Evolutionary conservation across 2,329 filamentous ascomycete genomes (phyloP).

Genomic region (Monilinia vaccinii-corymbosi): DNA sequence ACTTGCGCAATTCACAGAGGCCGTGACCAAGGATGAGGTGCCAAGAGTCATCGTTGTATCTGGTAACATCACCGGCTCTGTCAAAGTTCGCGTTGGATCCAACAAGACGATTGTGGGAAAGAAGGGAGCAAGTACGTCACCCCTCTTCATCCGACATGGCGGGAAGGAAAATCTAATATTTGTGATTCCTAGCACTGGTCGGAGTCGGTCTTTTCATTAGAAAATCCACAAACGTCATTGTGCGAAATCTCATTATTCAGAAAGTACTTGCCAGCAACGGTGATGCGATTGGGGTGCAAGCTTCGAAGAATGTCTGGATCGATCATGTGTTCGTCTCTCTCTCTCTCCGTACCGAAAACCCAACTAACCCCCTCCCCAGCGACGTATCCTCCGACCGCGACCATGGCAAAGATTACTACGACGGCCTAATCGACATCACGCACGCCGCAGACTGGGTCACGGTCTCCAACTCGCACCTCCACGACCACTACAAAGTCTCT

Average conservation of each 20-base stretch:
- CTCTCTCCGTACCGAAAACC: background rate
- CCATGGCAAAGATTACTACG: constrained; percentile 35
- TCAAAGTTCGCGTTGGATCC: constrained; percentile 19
- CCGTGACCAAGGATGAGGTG: constrained; percentile 31
- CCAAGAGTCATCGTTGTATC: constrained; percentile 37
- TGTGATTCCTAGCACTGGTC: constrained; percentile 30
- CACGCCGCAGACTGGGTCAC: constrained; percentile 38
- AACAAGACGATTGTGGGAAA: constrained; percentile 36
- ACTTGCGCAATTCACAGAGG: constrained; percentile 26
- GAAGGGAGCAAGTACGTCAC: constrained; percentile 29
- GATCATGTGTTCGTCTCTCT: constrained; percentile 1
- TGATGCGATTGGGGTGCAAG: constrained; percentile 42
- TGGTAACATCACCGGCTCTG: constrained; percentile 27
- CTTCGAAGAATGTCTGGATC: constrained; percentile 37
- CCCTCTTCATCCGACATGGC: background rate
- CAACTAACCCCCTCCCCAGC: background rate
- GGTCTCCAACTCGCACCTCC: constrained; percentile 35
- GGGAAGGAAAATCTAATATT: background rate
- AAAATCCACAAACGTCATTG: constrained; percentile 42
- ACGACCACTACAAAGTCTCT: constrained; percentile 32
- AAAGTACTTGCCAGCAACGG: constrained; percentile 38
- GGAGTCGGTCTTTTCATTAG: constrained; percentile 40
- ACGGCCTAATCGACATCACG: constrained; percentile 37
- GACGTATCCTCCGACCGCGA: constrained; percentile 29
- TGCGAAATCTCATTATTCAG: constrained; percentile 45